phyloP scores from a whole-genome alignment of 495 filamentous ascomycete genomes.

The Aspergillus diversus region DNA sequence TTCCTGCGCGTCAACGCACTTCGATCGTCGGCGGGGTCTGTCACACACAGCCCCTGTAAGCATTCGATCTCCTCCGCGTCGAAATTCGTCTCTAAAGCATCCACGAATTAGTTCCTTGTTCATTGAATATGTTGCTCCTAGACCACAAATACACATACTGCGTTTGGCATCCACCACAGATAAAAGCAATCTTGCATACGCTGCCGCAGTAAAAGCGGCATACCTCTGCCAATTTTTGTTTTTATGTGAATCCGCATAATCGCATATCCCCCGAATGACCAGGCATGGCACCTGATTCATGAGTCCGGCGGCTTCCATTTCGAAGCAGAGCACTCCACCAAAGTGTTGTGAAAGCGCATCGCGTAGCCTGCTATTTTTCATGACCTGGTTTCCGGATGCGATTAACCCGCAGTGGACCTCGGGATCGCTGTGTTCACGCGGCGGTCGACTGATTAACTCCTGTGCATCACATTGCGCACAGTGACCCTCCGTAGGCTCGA shows the following conservation, averaged over 20 bases:
- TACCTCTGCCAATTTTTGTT: slow-evolving; percentile 41
- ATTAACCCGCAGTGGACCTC: slow-evolving; percentile 30
- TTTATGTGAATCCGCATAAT: slow-evolving; percentile 47
- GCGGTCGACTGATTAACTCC: too few species aligned
- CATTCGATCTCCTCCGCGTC: background rate
- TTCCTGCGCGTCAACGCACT: background rate
- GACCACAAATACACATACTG: too few species aligned
- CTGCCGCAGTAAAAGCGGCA: slow-evolving; percentile 38
- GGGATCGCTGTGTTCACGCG: too few species aligned
- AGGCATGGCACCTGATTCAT: slow-evolving; percentile 39
- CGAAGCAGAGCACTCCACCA: slow-evolving; percentile 30
- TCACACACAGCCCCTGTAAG: background rate
- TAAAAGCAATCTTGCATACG: slow-evolving; percentile 37
- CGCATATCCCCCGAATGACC: slow-evolving; percentile 43
- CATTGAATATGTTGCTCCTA: too few species aligned
- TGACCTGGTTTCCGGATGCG: slow-evolving; percentile 28
- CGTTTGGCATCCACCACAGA: too few species aligned
- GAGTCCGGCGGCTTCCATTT: slow-evolving; percentile 49
- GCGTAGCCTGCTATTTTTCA: slow-evolving; percentile 25
- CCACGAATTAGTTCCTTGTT: too few species aligned
- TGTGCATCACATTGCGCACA: too few species aligned
- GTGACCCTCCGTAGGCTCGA: too few species aligned
- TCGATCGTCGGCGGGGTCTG: background rate
- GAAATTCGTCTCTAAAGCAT: background rate
- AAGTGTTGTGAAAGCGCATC: slow-evolving; percentile 20